phyloP scores from a whole-genome alignment of 1,284 basidiomycete genomes.

The Sphagnurus paluster region DNA sequence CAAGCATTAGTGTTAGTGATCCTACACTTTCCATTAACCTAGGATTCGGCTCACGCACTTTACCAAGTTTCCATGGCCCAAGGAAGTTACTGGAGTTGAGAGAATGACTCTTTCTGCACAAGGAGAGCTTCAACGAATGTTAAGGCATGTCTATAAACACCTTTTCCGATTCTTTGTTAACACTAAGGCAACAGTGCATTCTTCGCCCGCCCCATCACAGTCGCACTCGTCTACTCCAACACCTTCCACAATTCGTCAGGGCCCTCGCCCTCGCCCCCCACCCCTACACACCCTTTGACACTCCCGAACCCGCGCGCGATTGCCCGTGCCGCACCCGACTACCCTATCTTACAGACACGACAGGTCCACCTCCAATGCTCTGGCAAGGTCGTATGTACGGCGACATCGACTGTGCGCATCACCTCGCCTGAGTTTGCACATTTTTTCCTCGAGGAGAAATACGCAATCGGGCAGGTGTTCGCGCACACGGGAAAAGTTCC shows the following conservation, averaged over 20 bases:
- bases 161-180: neutral
- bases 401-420: constrained; percentile 61
- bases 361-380: constrained; percentile 64
- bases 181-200: constrained; percentile 46
- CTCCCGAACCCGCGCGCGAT: constrained; percentile 34
- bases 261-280: constrained; percentile 11
- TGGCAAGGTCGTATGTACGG: constrained; percentile 54
- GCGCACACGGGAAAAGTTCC: constrained; percentile 51
- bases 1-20: constrained; percentile 37
- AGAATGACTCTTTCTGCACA: constrained; percentile 64
- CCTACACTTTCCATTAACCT: constrained; percentile 1
- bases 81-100: constrained; percentile 54
- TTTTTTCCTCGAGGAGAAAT: constrained; percentile 66
- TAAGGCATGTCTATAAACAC: constrained; percentile 60
- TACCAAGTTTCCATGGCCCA: constrained; percentile 51
- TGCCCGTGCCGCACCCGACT: constrained; percentile 43
- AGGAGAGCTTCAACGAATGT: constrained; percentile 63
- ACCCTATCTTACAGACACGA: constrained; percentile 60
- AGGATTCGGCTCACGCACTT: neutral
- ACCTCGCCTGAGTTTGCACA: constrained; percentile 53
- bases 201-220: constrained; percentile 58
- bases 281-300: constrained; percentile 25
- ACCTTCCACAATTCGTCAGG: constrained; percentile 41
- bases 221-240: constrained; percentile 55
- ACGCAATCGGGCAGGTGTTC: constrained; percentile 72